Evolutionary conservation across 805 yeast genomes (phyloP).

Genomic region (Candida sphagnicola): DNA sequence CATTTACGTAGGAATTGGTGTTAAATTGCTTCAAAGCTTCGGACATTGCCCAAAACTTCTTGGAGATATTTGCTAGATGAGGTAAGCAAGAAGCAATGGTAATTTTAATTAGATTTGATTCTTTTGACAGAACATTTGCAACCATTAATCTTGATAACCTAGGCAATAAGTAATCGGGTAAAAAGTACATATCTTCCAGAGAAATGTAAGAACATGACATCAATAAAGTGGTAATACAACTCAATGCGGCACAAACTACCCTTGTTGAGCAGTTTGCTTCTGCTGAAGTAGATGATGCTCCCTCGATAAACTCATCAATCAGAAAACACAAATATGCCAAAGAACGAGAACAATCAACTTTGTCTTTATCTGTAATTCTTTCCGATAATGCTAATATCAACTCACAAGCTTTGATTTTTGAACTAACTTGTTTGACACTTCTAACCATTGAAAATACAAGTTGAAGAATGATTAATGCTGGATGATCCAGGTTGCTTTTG

Average conservation of each 20-base stretch:
- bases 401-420: slow-evolving; percentile 69
- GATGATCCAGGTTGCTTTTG: slow-evolving; percentile 30
- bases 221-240: slow-evolving; percentile 64
- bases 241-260: slow-evolving; percentile 65
- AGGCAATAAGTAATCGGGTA: slow-evolving; percentile 81
- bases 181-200: slow-evolving; percentile 71
- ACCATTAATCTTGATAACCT: slow-evolving; percentile 38
- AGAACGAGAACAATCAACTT: slow-evolving; percentile 78
- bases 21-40: slow-evolving; percentile 37
- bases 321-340: slow-evolving; percentile 76
- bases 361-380: slow-evolving; percentile 73
- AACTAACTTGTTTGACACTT: slow-evolving; percentile 55
- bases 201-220: slow-evolving; percentile 59
- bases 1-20: slow-evolving; percentile 7
- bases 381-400: slow-evolving; percentile 73
- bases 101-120: slow-evolving; percentile 45
- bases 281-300: slow-evolving; percentile 6
- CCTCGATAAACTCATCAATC: slow-evolving; percentile 52
- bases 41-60: slow-evolving; percentile 60
- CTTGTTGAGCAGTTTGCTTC: slow-evolving; percentile 33
- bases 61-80: slow-evolving; percentile 59
- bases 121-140: slow-evolving; percentile 20
- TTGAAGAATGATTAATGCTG: slow-evolving; percentile 56
- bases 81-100: slow-evolving; percentile 75
- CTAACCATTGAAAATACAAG: slow-evolving; percentile 57